Evolutionary conservation across 441 rosid species (phyloP), one percentile per base, ranked within the genome.

Genomic region (California macrophylla): DNA sequence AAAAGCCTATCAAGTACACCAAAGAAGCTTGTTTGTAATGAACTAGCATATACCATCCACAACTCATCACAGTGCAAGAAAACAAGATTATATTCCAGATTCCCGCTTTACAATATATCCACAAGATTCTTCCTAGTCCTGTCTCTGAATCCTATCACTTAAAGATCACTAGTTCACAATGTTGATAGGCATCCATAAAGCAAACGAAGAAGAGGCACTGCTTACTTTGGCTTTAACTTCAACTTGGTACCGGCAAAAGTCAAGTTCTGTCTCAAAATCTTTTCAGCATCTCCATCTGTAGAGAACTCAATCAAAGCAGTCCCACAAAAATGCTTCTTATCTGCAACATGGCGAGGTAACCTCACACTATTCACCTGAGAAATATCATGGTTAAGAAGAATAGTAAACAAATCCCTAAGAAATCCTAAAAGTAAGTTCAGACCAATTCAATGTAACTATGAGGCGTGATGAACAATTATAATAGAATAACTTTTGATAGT

Each of bases 261-360:
- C 28, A 86, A 70, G 24, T 40, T 69, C 77, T 76, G 77, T 56
- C 72, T 76, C 78, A 83, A 77, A 64, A 81, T 40, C 67, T 73
- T 71, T 38, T 70, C 68, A 68, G 78, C 71, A 58, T 81, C 88
- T 74, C 71, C 77, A 50, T 76, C 82, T 67, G 83, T 72, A 3
- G 90, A 78, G 52, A 86, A 80, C 62, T 84, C 90, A 64, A 82
- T 76, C 80, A 86, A 81, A 68, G 85, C 86, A 69, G 83, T 83
- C 72, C 86, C 88, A 71, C 74, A 79, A 69, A 86, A 84, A 70
- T 36, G 45, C 77, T 73, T 76, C 76, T 82, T 84, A 73, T 81
- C 84, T 2, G 74, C 77, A 26, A 73, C 64, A 77, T 80, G 85
- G 66, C 79, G 83, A 69, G 88, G 90, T 7, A 84, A 76, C 75